These are phyloP conservation scores for Mycena polygramma DNA, from an alignment of 768 basidiomycete species.

Conservation along the genomic window DNA sequence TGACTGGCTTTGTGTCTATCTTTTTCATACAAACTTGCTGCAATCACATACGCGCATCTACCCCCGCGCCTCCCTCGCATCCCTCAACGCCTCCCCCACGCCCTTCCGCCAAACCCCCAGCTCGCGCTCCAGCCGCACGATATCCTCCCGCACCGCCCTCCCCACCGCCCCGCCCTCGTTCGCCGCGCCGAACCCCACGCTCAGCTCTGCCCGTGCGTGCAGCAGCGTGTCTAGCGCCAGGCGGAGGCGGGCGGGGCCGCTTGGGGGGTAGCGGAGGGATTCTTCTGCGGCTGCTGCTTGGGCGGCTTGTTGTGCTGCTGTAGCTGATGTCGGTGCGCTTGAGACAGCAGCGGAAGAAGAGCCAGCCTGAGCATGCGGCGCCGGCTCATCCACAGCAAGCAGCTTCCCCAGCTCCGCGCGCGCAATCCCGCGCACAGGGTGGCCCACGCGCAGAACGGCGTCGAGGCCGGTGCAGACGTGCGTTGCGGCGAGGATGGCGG, in stretches of 20 bases:
- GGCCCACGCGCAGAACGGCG: slow-evolving; percentile 69
- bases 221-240: slow-evolving; percentile 76
- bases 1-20: too few species aligned
- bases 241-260: slow-evolving; percentile 71
- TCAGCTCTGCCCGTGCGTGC: slow-evolving; percentile 70
- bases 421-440: slow-evolving; percentile 83
- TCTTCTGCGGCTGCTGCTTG: slow-evolving; percentile 36
- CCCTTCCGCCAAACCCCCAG: slow-evolving; percentile 77
- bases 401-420: slow-evolving; percentile 87
- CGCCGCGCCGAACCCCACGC: slow-evolving; percentile 77
- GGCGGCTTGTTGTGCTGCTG: too few species aligned
- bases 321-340: too few species aligned
- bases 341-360: too few species aligned
- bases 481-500: slow-evolving; percentile 69
- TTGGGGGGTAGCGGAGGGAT: slow-evolving; percentile 68
- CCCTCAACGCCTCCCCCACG: slow-evolving; percentile 66
- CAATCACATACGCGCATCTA: too few species aligned
- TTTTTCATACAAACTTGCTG: too few species aligned
- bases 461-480: slow-evolving; percentile 67
- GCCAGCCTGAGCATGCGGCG: slow-evolving; percentile 45
- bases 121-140: slow-evolving; percentile 80
- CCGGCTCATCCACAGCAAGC: slow-evolving; percentile 81
- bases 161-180: slow-evolving; percentile 84
- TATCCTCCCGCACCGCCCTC: slow-evolving; percentile 66
- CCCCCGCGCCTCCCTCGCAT: slow-evolving; percentile 44